Evolutionary conservation across 176 grass and related monocot genomes (phyloP), one percentile per base, ranked within the genome.

Genomic region (Tuctoria greenei): DNA sequence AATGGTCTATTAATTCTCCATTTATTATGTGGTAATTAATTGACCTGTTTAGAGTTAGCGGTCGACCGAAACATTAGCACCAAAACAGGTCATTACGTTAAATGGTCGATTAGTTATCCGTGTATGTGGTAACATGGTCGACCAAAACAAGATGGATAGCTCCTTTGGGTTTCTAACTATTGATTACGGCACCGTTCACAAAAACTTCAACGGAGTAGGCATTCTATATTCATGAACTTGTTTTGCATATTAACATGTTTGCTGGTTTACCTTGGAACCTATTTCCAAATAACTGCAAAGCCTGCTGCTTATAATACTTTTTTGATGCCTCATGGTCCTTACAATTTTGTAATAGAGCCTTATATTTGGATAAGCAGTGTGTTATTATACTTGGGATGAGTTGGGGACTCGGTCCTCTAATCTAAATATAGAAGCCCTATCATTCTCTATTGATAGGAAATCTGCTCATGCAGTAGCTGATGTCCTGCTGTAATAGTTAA

Each of bases 321-420:
- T 82, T 69, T 83, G 40, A 35, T 76, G 34, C 52, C 21, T 47
- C 11, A 61, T 60, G 42, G 20, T 45, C 14, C 9, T 84, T 61
- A 50, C 49, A 7, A 66, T 27, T 62, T 66, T 62, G 27, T 6
- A 16, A 17, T 31, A 52, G 12, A 61, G 34, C 51, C 65, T 26
- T 58, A 26, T 55, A 14, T 61, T 44, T 61, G 23, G 15, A 77
- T 84, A 71, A 45, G 10, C 12, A 60, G 36, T 80, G 13, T 2
- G 71, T 1, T 60, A 58, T 4, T 40, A 35, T 10, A 37, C 7
- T 69, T 70, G 16, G 0, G 14, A 71, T 58, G 10, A 26, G 23
- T 8, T 39, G 11, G 31, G 13, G 52, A 8, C 10, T 14, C 2
- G 1, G 35, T 72, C 28, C 16, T 70, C 7, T 24, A 24, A 21